These are phyloP conservation scores for Coriolopsis trogii DNA, from an alignment of 1,284 basidiomycete genomes.

Conservation along the genomic window DNA sequence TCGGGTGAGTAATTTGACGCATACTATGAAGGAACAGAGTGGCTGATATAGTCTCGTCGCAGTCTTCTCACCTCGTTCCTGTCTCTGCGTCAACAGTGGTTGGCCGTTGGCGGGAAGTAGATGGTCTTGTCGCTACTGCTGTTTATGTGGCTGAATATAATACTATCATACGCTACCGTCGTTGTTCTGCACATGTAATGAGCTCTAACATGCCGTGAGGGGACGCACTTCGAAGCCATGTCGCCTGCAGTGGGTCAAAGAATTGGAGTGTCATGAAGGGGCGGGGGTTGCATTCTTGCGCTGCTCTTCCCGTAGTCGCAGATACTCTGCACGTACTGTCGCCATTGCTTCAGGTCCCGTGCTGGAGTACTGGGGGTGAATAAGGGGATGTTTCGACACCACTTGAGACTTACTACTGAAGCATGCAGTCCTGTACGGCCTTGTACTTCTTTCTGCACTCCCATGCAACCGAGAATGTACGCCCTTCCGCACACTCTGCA, in stretches of 20 bases:
- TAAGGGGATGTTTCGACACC: background rate
- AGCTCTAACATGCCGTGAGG: background rate
- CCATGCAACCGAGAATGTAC: conserved; percentile 86
- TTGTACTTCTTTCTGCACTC: conserved; percentile 74
- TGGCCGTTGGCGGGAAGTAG: conserved; percentile 48
- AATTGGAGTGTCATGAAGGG: conserved; percentile 20
- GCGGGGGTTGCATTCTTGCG: conserved; percentile 12
- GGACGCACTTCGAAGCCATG: too few relatives aligned
- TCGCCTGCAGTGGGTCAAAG: background rate
- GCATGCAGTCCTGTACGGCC: conserved; percentile 78
- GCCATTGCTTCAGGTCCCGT: conserved; percentile 78
- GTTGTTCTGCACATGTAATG: background rate
- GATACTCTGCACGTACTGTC: conserved; percentile 68
- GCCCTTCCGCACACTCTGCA: conserved; percentile 80
- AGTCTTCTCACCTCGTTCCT: conserved; percentile 66
- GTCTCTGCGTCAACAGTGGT: conserved; percentile 58
- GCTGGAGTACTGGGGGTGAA: conserved; percentile 39
- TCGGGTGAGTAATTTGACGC: conserved; percentile 62
- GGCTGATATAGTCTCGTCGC: conserved; percentile 4
- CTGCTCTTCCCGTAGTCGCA: conserved; percentile 59
- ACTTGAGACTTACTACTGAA: conserved; percentile 68
- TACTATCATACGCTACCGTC: conserved; percentile 5
- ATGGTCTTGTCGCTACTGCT: conserved; percentile 3
- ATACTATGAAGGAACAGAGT: background rate
- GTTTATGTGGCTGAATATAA: conserved; percentile 9